Evolutionary conservation across 306 rosid genomes (phyloP), one percentile per base, ranked within the genome.

Genomic region (Potentilla sterilis): DNA sequence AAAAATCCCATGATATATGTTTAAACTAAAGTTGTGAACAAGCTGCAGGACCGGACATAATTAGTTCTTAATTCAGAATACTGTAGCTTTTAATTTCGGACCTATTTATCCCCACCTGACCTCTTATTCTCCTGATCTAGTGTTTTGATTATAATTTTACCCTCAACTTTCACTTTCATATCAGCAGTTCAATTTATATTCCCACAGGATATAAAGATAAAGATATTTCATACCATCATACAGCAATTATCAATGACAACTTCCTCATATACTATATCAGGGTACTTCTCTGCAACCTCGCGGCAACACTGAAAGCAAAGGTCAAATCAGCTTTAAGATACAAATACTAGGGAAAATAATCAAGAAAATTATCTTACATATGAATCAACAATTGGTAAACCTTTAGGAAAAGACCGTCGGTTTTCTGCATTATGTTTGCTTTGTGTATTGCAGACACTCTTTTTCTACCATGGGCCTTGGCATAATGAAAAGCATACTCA

Each of bases 361-460:
- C 28, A 67, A 49, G 46, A 63, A 46, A 71, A 61, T 16, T 2
- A 69, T 5, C 47, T 52, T 48, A 3, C 32, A n/a, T 11, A 69
- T 40, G 70, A 37, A 71, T 76, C 41, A 40, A 58, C 58, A 70
- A 42, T 42, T 77, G 19, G 46, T 58, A 21, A 43, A 90, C 88
- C 84, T 82, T 86, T 51, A 90, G 96, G 74, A 96, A 96, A 79
- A 96, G 98, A 67, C 99, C 99, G 74, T 92, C 99, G 48, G 98
- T 96, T 87, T 96, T 96, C 85, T 96, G 98, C 99, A 96, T 96
- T 69, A 96, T 96, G 77, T 96, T 96, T 72, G 99, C 99, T 82
- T 96, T 96, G 91, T 96, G 99, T 46, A 96, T 96, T 7, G 98
- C 99, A 81, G 99, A 96, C 42, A 96, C 99, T 84, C 96, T 90